Base-by-base conservation (phyloP, 208 protist species). In the Acanthamoeba sp. region DNA sequence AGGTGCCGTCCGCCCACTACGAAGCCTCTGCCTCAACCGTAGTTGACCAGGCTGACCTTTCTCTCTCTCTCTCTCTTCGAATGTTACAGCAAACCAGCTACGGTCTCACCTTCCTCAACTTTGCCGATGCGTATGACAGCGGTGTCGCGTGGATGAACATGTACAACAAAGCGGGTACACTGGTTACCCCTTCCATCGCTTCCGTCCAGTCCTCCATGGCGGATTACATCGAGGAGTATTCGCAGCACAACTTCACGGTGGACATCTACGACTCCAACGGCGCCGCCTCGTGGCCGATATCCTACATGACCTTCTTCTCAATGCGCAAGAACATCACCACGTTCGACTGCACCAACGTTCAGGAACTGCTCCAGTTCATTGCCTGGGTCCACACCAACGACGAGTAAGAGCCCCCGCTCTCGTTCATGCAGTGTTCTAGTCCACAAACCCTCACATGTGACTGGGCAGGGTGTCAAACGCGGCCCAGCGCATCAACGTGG, bases 231-330 rank as follows among this genome's bases (percentile, higher is more conserved):
- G 22, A 52, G 2, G 73, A 82, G 2, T 82, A 48, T 24, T n/a
- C 20, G 2, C 38, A 42, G 7, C 9, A 40, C 24, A 42, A 50
- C 40, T 82, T 88, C 32, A 62, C 45, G n/a, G 48, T 88, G 5
- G 78, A 88, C 48, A 88, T 88, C 78, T 59, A 78, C 24, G 66
- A 93, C 50, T 38, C 59, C 29, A n/a, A n/a, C 32, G 88, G 88
- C 24, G n/a, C n/a, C 1, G 24, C 10, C 45, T 57, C 38, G 32
- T 93, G 88, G 88, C 88, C 88, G 12, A 48, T 93, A 20, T 22
- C 88, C n/a, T 93, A 80, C 62, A 42, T 93, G 88, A 57, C 88
- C 66, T 93, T 78, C 88, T 93, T 93, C 40, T 18, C 66, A 2
- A 45, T 78, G 16, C 1, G 16, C 62, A 16, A 27, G 7, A 93